Evolutionary conservation across 352 stramenopile species (phyloP).

Genomic region (Globisporangium carolinianum): DNA sequence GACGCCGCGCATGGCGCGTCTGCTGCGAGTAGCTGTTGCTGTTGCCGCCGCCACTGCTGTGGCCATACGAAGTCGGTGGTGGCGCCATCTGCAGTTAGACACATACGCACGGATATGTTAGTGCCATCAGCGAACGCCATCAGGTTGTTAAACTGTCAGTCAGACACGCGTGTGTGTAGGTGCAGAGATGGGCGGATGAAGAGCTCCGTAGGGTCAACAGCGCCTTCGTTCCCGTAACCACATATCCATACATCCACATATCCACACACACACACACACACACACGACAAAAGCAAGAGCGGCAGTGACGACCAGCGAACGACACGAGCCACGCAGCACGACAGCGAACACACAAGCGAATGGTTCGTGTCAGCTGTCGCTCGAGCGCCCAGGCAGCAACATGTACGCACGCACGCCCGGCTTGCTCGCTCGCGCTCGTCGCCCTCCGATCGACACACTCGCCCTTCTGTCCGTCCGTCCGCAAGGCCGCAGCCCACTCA

Average conservation of each 20-base stretch:
- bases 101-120: neutral
- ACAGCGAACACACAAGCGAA: neutral
- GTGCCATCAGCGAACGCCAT: neutral
- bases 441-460: too few species aligned
- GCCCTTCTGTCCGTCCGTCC: too few species aligned
- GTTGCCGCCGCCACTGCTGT: neutral
- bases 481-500: neutral
- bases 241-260: neutral
- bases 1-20: conserved; percentile 91
- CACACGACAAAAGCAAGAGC: conserved; percentile 18
- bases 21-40: conserved; percentile 71
- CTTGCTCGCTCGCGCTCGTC: too few species aligned
- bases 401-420: too few species aligned
- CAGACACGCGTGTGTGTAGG: too few species aligned
- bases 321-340: neutral
- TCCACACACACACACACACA: conserved; percentile 1
- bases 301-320: conserved; percentile 17
- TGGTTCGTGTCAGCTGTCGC: neutral
- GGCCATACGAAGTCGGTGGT: too few species aligned
- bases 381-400: too few species aligned
- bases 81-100: neutral
- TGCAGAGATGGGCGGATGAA: too few species aligned
- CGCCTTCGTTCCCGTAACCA: too few species aligned
- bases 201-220: too few species aligned
- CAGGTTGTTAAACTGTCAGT: too few species aligned